phyloP scores from a whole-genome alignment of 495 filamentous ascomycete genomes.

The Articulospora tetracladia region DNA sequence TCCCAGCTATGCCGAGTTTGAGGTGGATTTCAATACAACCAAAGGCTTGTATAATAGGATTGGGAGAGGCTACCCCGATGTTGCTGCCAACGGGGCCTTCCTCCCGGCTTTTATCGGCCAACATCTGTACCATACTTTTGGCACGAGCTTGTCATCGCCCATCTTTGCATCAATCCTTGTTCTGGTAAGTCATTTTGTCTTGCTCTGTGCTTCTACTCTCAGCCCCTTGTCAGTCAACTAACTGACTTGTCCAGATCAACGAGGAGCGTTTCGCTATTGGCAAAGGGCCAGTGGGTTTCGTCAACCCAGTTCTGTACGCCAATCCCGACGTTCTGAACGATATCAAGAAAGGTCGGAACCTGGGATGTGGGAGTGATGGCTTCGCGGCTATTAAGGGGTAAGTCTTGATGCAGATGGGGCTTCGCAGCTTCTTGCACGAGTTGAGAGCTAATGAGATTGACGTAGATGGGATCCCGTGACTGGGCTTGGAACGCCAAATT shows the following conservation, averaged over 20 bases:
- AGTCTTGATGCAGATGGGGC: slow-evolving; percentile 56
- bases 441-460: neutral
- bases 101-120: slow-evolving; percentile 22
- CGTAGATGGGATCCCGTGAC: slow-evolving; percentile 42
- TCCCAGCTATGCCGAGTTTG: slow-evolving; percentile 13
- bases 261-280: slow-evolving; percentile 52
- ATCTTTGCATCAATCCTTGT: slow-evolving; percentile 34
- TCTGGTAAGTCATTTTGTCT: slow-evolving; percentile 34
- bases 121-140: slow-evolving; percentile 21
- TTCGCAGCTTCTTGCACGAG: too few relatives aligned
- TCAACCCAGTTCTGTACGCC: slow-evolving; percentile 56
- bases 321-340: slow-evolving; percentile 2
- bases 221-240: neutral
- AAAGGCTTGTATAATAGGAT: slow-evolving; percentile 27
- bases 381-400: slow-evolving; percentile 51
- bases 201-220: neutral
- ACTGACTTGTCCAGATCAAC: slow-evolving; percentile 47
- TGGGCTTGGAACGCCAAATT: slow-evolving; percentile 51
- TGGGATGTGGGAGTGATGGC: neutral
- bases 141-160: slow-evolving; percentile 35
- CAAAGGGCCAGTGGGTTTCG: slow-evolving; percentile 53
- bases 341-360: neutral
- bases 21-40: slow-evolving; percentile 28
- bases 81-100: slow-evolving; percentile 26
- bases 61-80: slow-evolving; percentile 37